Base-by-base conservation (phyloP, 352 stramenopile genomes). In the Globisporangium irregulare region DNA sequence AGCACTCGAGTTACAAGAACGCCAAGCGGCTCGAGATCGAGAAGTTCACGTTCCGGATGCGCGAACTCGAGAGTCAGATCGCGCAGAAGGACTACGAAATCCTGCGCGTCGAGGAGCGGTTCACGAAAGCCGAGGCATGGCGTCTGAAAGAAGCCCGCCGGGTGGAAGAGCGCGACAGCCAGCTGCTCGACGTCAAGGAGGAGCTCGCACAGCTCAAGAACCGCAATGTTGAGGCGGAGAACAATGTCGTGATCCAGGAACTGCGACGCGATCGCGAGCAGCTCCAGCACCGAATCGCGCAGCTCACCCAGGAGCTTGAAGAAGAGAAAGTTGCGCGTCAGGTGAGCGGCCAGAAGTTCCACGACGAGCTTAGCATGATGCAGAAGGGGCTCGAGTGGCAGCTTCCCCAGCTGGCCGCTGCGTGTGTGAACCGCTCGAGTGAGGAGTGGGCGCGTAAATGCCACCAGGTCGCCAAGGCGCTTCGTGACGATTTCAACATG, bases 81-180 rank as follows among this genome's bases (percentile, higher is more conserved):
- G 72, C 76, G 0, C 78, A 84, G 63, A 86, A 81, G 54, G 80
- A 88, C 27, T 88, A 88, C 63, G 80, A 88, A 67, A 60, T 71
- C 15, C 62, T 66, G 22, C 73, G 76, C 10, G 59, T 81, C 8
- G 73, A 87, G 65, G 79, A 87, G 61, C 71, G 71, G 24, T 87
- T 84, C 59, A 64, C 70, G 20, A 84, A 79, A 65, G 79, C 79
- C 1, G 79, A 87, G 64, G 63, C 75, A 12, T 87, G 79, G 79
- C 72, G 76, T 9, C 64, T 74, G 14, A 84, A 84, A 48, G 79
- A 87, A 77, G 73, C 74, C 18, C 69, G 75, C 9, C 76, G 80
- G 2, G 80, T 88, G 24, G 80, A 88, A 63, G 77, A 84, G 59
- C 80, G 80, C 24, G 80, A 86, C 62, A 51, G 51, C 2, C 74